Evolutionary conservation across 2,329 filamentous ascomycete species (phyloP), one percentile per base, ranked within the genome.

Genomic region (Xylaria sp.): DNA sequence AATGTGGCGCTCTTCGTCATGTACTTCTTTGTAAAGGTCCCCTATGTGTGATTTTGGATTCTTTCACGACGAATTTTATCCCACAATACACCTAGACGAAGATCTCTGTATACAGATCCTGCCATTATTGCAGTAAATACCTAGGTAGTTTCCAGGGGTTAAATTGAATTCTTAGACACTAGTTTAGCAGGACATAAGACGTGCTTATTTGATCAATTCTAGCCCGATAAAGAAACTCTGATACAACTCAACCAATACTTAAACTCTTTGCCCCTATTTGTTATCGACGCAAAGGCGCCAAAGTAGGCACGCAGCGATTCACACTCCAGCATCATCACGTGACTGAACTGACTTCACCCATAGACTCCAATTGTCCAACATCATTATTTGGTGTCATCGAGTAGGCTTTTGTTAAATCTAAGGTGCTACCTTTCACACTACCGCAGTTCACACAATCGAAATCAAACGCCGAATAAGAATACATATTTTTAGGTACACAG

Each of bases 341-440:
- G 58, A 61, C 47, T 17, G 36, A n/a, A 15, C 17, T 33, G 11
- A 61, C 47, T 27, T 22, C 47, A 61, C 25, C n/a, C 27, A 25
- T n/a, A 22, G 22, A n/a, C n/a, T 20, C 22, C 33, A 44, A 20
- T 44, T 10, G n/a, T 38, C 36, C n/a, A 7, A 10, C 11, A 17
- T 42, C 33, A 22, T 10, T 20, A 55, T 17, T 27, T 29, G 22
- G 22, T 6, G 7, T 10, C 25, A 15, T 31, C 9, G 25, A 3
- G 15, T 10, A 50, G n/a, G 17, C 25, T 22, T 5, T 33, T 20
- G 31, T 22, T 15, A 57, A 33, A 11, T 15, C 2, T 13, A 55
- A 27, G 33, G 13, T 42, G 3, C 6, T 2, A 53, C 15, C 11
- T 20, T 15, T 6, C 13, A 22, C 17, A 13, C 1, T 5, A 22